Conservation (phyloP, 768 basidiomycete genomes). For the Tricholomella constricta region DNA sequence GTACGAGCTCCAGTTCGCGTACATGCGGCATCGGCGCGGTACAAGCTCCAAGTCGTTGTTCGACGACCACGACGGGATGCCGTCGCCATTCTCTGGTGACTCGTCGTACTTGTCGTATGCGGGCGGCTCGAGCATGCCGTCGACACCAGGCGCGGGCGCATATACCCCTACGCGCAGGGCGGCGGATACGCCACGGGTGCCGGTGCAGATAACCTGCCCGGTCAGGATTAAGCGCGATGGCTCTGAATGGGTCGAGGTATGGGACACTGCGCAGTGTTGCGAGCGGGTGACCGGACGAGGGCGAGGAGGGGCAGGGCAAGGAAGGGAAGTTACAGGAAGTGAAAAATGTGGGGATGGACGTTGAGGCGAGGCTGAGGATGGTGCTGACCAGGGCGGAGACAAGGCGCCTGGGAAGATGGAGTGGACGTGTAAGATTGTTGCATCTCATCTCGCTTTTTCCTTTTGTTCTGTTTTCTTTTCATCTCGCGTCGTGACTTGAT, state of each 20-base stretch:
- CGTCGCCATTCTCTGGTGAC: constrained; percentile 26
- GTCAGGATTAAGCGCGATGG: constrained; percentile 25
- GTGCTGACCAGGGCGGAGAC: neutral
- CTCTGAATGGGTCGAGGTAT: constrained; percentile 17
- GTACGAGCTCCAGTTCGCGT: constrained; percentile 11
- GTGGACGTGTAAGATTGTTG: constrained; percentile 24
- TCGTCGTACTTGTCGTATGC: constrained; percentile 28
- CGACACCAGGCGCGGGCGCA: constrained; percentile 32
- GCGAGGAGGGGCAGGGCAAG: neutral
- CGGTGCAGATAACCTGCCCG: constrained; percentile 18
- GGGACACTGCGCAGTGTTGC: constrained; percentile 26
- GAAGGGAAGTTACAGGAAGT: constrained; percentile 25
- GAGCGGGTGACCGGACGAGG: constrained; percentile 23
- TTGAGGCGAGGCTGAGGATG: constrained; percentile 16
- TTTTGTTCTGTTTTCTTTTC: neutral
- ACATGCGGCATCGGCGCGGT: constrained; percentile 14
- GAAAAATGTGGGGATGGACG: constrained; percentile 28
- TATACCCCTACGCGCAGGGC: constrained; percentile 20
- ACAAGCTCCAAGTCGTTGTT: constrained; percentile 14
- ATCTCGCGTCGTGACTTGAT: neutral
- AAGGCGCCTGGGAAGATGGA: constrained; percentile 27
- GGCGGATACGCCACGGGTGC: no score
- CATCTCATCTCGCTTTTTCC: neutral
- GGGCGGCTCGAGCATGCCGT: constrained; percentile 35
- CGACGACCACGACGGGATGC: constrained; percentile 25